Base-by-base conservation (phyloP, 1,139 yeast species). In the Candida freyschussii region DNA sequence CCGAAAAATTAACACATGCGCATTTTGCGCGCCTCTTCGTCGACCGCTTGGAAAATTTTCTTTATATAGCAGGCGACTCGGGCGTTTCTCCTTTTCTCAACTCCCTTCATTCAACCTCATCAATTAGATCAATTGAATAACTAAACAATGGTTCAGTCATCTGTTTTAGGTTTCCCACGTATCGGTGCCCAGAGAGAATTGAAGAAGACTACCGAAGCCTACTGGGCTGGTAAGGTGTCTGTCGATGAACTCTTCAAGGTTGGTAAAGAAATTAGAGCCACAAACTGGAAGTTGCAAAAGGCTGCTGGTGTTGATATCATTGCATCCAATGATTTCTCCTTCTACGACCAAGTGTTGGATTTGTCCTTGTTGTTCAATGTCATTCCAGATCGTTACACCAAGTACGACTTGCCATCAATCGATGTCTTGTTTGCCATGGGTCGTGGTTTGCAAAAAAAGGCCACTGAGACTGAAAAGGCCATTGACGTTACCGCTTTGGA, bases 131-230 rank as follows among this genome's bases (percentile, higher is more conserved):
- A 4, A 10, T 14, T 19, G 14, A 26, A 21, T 24, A 29, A 27
- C 13, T 22, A 26, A 27, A 39, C 28, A 59, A 87, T 89, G 96
- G 96, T 89, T 67, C 81, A 80, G 68, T 89, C 97, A 51, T 78
- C 96, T 59, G 93, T 89, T 56, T 79, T 89, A 72, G 98, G 98
- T 67, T 89, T 89, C 89, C 98, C 98, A 73, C 91, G 97, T 77
- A 89, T 82, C 57, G 93, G 98, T 62, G 94, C 96, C 55, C 87
- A 87, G 75, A 91, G 98, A 80, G 98, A 91, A 73, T 81, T 91
- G 68, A 91, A 91, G 75, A 91, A 91, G 72, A 85, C 85, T 67
- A 91, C 98, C 53, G 98, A 91, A 72, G 82, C 95, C 63, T 91
- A 91, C 89, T 91, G 98, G 98, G 67, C 76, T 54, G 96, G 96